Evolutionary conservation across 2,329 filamentous ascomycete genomes (phyloP).

Genomic region (Coleophoma cylindrospora): DNA sequence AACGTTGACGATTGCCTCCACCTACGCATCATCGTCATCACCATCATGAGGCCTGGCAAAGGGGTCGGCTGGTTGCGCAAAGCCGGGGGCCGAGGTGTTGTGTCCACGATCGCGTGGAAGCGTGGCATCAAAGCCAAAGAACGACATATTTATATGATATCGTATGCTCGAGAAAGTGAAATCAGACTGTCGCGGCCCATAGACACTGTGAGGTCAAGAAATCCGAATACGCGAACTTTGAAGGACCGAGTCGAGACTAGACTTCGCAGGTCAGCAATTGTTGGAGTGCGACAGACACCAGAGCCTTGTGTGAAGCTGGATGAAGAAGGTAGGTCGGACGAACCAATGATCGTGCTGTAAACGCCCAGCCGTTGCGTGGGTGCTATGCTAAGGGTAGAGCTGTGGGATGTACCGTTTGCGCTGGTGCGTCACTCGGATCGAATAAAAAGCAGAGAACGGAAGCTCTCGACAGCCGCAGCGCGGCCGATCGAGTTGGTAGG

Average conservation of each 20-base stretch:
- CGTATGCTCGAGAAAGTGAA: not conserved
- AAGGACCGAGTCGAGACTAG: not conserved
- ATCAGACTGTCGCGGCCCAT: constrained; percentile 4
- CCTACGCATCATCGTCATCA: constrained; percentile 48
- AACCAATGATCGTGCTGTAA: too few species aligned
- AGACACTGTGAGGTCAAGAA: not conserved
- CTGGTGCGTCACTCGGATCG: too few species aligned
- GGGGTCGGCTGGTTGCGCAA: constrained; percentile 78
- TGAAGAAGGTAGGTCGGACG: too few species aligned
- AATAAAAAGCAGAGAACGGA: too few species aligned
- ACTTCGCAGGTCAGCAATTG: not conserved
- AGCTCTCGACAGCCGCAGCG: too few species aligned
- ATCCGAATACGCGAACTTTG: not conserved
- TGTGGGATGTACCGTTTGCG: too few species aligned
- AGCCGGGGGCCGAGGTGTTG: constrained; percentile 67
- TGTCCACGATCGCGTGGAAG: constrained; percentile 60
- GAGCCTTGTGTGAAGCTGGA: too few species aligned
- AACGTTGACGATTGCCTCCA: constrained; percentile 3
- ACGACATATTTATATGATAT: constrained; percentile 61
- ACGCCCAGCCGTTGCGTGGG: too few species aligned
- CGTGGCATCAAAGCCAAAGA: constrained; percentile 81
- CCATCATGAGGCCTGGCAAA: constrained; percentile 75
- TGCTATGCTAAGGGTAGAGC: too few species aligned
- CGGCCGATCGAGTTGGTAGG: too few species aligned
- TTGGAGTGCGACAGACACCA: too few species aligned